These are phyloP conservation scores for Eucalyptus shirleyi DNA, from an alignment of 345 rosid genomes.

Conservation along the genomic window DNA sequence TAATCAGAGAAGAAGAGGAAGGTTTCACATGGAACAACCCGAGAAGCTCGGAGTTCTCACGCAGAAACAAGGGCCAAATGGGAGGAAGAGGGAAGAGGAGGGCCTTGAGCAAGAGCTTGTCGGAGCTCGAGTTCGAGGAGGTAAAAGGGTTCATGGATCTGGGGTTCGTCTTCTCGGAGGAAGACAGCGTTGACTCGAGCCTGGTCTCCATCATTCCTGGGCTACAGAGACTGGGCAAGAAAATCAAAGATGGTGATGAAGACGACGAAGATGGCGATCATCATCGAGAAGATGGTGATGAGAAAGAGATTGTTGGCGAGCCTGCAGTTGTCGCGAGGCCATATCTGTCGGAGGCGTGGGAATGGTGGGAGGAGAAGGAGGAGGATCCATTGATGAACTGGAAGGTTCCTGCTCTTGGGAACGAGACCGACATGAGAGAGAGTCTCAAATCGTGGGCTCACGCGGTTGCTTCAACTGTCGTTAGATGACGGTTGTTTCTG, in stretches of 20 bases:
- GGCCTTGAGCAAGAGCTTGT: slow-evolving; percentile 38
- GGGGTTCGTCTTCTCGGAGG: slow-evolving; percentile 78
- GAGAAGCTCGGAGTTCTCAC: background rate
- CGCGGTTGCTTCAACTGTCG: slow-evolving; percentile 54
- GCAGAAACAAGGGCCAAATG: background rate
- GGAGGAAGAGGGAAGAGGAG: slow-evolving; percentile 10
- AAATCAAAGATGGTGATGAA: slow-evolving; percentile 1
- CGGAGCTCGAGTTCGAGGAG: slow-evolving; percentile 71
- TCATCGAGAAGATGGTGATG: background rate
- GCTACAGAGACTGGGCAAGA: slow-evolving; percentile 38
- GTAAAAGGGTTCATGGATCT: slow-evolving; percentile 83
- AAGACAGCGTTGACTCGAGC: slow-evolving; percentile 45
- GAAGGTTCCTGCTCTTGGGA: slow-evolving; percentile 35
- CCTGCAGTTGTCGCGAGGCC: slow-evolving; percentile 33
- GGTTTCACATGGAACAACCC: background rate
- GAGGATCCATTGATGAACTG: slow-evolving; percentile 36
- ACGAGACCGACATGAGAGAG: slow-evolving; percentile 53
- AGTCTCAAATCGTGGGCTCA: slow-evolving; percentile 70
- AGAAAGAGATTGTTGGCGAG: background rate
- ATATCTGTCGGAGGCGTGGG: slow-evolving; percentile 91
- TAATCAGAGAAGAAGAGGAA: background rate
- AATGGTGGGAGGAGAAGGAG: slow-evolving; percentile 6
- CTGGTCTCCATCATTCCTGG: slow-evolving; percentile 74
- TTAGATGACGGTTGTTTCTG: slow-evolving; percentile 15
- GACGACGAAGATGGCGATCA: background rate